These are phyloP conservation scores for Musa acuminata DNA, from an alignment of 176 grass and related monocot genomes.

Conservation along the genomic window DNA sequence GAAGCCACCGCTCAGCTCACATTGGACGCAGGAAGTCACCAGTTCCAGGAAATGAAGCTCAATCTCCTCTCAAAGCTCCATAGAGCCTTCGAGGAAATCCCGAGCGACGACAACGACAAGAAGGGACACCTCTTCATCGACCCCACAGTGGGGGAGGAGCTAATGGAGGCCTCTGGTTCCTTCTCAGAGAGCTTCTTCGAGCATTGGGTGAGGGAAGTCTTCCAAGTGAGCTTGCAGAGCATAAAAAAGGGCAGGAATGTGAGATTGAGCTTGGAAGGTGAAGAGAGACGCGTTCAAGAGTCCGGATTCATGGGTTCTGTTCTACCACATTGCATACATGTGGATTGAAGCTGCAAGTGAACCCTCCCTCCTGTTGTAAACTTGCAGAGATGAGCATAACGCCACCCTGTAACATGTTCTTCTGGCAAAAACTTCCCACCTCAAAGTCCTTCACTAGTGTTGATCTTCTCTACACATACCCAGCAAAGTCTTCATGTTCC, in stretches of 20 bases:
- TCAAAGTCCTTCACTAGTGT: too few species aligned
- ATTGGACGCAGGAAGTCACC: neutral
- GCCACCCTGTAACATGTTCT: neutral
- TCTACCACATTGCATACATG: conserved; percentile 7
- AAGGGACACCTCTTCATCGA: neutral
- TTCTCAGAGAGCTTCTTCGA: conserved; percentile 17
- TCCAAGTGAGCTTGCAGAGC: neutral
- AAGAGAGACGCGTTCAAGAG: neutral
- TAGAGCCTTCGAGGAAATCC: neutral
- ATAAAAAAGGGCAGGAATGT: neutral
- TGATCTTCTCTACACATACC: too few species aligned
- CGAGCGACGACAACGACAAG: neutral
- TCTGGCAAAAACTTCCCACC: neutral
- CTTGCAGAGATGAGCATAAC: neutral
- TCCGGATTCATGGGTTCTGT: conserved; percentile 9
- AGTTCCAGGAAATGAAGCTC: neutral
- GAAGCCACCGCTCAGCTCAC: conserved; percentile 6
- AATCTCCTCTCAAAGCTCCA: conserved; percentile 3
- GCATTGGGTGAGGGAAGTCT: conserved; percentile 5
- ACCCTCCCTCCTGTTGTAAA: neutral
- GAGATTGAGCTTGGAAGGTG: conserved; percentile 1
- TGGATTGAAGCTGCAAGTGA: neutral
- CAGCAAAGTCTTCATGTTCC: too few species aligned
- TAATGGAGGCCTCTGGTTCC: conserved; percentile 4
- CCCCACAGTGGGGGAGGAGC: neutral